Base-by-base conservation (phyloP, 2,329 filamentous ascomycete species). In the Lachnellula suecica region DNA sequence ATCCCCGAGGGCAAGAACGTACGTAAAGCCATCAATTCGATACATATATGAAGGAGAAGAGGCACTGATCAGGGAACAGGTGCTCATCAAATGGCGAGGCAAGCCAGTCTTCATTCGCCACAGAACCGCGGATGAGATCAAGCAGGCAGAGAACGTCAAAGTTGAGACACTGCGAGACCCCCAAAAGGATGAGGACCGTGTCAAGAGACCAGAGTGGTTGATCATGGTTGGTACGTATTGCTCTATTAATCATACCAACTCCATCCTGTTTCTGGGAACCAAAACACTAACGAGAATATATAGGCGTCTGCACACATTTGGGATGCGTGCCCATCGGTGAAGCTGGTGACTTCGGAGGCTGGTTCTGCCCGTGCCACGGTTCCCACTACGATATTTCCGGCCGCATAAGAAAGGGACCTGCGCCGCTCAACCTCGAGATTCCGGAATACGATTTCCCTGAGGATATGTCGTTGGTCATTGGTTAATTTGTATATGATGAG, bases 311-410 rank as follows among this genome's bases (percentile, higher is more conserved):
- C 88, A 99, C 94, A 70, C 94, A 99, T 78, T 81, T 99, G 71
- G 94, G 94, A 78, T 99, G 94, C 84, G 94, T 99, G 66, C 94
- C 94, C 71, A 99, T 99, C 69, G 94, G 95, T 70, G 94, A 99
- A 81, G 91, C 94, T 61, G 94, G 94, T 74, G 95, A 99, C 77
- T 99, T 81, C 70, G 94, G 94, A 72, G 94, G 94, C 71, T 99
- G 94, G 94, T 99, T 99, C 88, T 99, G 94, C 82, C 94, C 94
- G 63, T 99, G 94, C 89, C 94, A 99, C 84, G 94, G 94, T 75
- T 97, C 92, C 66, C 94, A 99, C 83, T 99, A 99, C 85, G 94
- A 99, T 74, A 97, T 99, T 74, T 97, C 92, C 61, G 94, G 94
- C 74, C 91, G 94, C 77, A 90, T 96, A 83, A 87, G 94, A 81